Evolutionary conservation across 2,329 filamentous ascomycete genomes (phyloP).

Genomic region (Penicillium sp.): DNA sequence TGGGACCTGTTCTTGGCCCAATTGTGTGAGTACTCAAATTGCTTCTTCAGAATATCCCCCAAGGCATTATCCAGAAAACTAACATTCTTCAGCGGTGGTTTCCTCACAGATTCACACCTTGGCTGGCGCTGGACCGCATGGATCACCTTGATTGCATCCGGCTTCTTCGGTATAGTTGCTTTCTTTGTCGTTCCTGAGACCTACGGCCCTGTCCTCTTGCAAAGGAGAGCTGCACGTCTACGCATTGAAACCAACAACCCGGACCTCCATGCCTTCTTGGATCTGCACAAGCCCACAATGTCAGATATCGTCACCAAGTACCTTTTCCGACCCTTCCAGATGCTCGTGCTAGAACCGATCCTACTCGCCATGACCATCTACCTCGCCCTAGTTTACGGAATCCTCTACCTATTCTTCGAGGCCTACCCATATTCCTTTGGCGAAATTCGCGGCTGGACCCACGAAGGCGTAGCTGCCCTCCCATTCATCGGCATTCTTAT

Average conservation of each 20-base stretch:
- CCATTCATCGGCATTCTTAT: conserved; percentile 41
- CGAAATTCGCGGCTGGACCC: conserved; percentile 38
- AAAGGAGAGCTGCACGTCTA: conserved; percentile 49
- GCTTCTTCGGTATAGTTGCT: conserved; percentile 44
- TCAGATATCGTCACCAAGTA: conserved; percentile 46
- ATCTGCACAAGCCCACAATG: conserved; percentile 44
- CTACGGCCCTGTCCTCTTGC: conserved; percentile 51
- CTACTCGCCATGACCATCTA: conserved; percentile 50
- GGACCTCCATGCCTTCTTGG: conserved; percentile 47
- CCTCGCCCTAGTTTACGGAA: conserved; percentile 42
- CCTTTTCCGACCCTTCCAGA: conserved; percentile 46
- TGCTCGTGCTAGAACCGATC: conserved; percentile 52
- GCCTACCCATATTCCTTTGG: conserved; percentile 45
- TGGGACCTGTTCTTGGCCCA: conserved; percentile 51
- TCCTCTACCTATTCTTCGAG: conserved; percentile 42
- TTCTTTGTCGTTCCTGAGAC: conserved; percentile 54
- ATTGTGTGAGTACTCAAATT: conserved; percentile 38
- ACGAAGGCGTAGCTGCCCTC: conserved; percentile 38
- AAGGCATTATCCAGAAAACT: background rate
- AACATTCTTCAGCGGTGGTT: conserved; percentile 40
- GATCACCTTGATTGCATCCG: conserved; percentile 53
- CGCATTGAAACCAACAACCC: conserved; percentile 51
- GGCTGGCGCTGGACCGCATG: conserved; percentile 62
- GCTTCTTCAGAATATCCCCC: background rate
- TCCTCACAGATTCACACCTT: conserved; percentile 51